Percentiles rank a stretch among this genome's conserved stretches.
phyloP scores from a whole-genome alignment of 2,329 filamentous ascomycete species.

The Penicillium sclerotiorum region DNA sequence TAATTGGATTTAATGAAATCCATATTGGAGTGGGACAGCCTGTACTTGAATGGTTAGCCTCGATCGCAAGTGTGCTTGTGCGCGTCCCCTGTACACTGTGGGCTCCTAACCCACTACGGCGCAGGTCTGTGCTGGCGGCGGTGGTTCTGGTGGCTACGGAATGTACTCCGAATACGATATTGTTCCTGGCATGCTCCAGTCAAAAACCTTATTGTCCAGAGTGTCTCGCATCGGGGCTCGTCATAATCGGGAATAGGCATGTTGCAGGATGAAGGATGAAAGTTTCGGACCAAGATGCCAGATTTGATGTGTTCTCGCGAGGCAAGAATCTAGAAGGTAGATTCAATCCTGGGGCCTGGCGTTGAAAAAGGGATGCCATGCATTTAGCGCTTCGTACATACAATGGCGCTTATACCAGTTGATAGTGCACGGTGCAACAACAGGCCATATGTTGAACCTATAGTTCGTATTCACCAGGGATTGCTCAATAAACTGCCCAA shows the following conservation, averaged over 20 bases:
- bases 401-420: no score
- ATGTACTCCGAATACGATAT: constrained; percentile 7
- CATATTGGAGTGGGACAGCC: not conserved
- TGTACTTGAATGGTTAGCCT: no score
- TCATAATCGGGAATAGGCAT: not conserved
- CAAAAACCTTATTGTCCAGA: constrained; percentile 1
- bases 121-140: constrained; percentile 5
- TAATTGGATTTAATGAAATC: no score
- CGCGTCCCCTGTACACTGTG: not conserved
- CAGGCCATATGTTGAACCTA: no score
- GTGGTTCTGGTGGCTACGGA: constrained; percentile 7
- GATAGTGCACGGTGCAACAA: no score
- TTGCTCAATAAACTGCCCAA: no score
- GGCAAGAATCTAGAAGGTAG: no score
- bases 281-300: not conserved
- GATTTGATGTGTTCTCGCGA: not conserved
- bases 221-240: not conserved
- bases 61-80: constrained; percentile 6
- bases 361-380: no score
- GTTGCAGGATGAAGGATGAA: not conserved
- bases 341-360: no score
- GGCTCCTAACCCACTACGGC: constrained; percentile 4
- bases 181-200: not conserved
- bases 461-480: no score
- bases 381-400: no score